A percentile compares a stretch with the other conserved stretches of the same genome.
Conservation (phyloP, 768 basidiomycete species). For the Xanthoconium stramineum region DNA sequence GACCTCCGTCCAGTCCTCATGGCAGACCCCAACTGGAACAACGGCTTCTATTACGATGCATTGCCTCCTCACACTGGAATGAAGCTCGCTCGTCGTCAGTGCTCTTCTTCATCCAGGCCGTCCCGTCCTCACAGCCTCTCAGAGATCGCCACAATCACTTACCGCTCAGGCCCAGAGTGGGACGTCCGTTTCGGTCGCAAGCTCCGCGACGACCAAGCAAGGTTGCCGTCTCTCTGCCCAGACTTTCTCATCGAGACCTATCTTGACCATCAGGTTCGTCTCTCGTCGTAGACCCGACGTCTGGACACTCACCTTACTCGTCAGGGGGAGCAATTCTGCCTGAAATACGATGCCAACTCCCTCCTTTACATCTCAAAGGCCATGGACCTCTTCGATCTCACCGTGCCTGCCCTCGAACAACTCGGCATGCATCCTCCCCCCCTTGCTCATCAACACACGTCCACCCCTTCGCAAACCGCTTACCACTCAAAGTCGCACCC, state of each 20-base stretch:
- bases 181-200: slow-evolving; percentile 94
- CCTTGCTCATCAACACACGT: slow-evolving; percentile 17
- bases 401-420: slow-evolving; percentile 64
- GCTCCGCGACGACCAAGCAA: slow-evolving; percentile 36
- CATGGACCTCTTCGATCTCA: slow-evolving; percentile 99
- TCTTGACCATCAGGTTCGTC: slow-evolving; percentile 77
- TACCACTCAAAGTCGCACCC: slow-evolving; percentile 70
- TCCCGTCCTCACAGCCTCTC: background rate
- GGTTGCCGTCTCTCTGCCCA: slow-evolving; percentile 79
- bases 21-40: slow-evolving; percentile 99
- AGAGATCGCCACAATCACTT: slow-evolving; percentile 99
- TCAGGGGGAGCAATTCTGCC: slow-evolving; percentile 93
- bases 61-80: slow-evolving; percentile 97
- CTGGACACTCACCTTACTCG: slow-evolving; percentile 3
- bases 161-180: slow-evolving; percentile 99
- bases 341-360: slow-evolving; percentile 99
- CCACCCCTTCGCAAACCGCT: slow-evolving; percentile 25
- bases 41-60: slow-evolving; percentile 94
- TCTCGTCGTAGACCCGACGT: background rate
- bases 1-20: slow-evolving; percentile 69
- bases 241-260: slow-evolving; percentile 99
- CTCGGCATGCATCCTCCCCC: slow-evolving; percentile 50
- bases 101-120: background rate
- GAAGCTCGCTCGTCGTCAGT: slow-evolving; percentile 94
- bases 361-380: slow-evolving; percentile 98